These are phyloP conservation scores for Mimosa bimucronata DNA, from an alignment of 306 rosid genomes.

Conservation along the genomic window DNA sequence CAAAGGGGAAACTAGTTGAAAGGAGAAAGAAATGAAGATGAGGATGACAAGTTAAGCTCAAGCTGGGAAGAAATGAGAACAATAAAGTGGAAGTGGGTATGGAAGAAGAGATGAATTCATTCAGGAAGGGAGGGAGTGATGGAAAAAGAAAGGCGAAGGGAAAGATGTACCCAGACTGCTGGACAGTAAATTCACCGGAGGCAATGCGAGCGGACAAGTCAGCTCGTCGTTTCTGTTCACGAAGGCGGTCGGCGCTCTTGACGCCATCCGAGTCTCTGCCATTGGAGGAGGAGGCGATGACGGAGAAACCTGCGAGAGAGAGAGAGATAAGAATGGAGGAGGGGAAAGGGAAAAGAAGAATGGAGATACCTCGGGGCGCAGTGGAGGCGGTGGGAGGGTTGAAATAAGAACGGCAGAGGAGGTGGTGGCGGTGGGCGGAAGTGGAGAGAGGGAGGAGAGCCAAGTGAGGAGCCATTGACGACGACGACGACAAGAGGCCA, in stretches of 20 bases:
- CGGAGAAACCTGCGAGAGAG: slow-evolving; percentile 42
- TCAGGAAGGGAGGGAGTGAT: too few relatives aligned
- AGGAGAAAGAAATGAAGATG: slow-evolving; percentile 28
- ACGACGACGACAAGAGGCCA: too few relatives aligned
- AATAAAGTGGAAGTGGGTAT: too few relatives aligned
- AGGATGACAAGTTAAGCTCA: slow-evolving; percentile 3
- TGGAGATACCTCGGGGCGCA: slow-evolving; percentile 46
- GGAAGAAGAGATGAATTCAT: neutral
- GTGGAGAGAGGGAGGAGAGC: slow-evolving; percentile 44
- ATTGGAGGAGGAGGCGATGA: slow-evolving; percentile 67
- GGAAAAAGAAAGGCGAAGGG: neutral
- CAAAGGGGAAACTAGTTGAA: slow-evolving; percentile 61
- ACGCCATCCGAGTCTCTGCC: slow-evolving; percentile 58
- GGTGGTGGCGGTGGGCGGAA: slow-evolving; percentile 40
- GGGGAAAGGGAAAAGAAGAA: neutral
- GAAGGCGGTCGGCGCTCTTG: slow-evolving; percentile 47
- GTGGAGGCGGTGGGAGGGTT: slow-evolving; percentile 37
- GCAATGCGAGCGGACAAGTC: slow-evolving; percentile 78
- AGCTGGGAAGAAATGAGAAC: too few relatives aligned
- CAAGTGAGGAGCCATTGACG: slow-evolving; percentile 59
- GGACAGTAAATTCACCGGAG: slow-evolving; percentile 81
- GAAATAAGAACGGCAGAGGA: slow-evolving; percentile 30
- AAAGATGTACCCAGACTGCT: slow-evolving; percentile 59
- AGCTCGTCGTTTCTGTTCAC: slow-evolving; percentile 62
- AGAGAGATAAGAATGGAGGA: neutral